Percentiles rank a stretch among this genome's conserved stretches.
phyloP scores from a whole-genome alignment of 2,329 filamentous ascomycete species.

The Raffaelea albimanens region DNA sequence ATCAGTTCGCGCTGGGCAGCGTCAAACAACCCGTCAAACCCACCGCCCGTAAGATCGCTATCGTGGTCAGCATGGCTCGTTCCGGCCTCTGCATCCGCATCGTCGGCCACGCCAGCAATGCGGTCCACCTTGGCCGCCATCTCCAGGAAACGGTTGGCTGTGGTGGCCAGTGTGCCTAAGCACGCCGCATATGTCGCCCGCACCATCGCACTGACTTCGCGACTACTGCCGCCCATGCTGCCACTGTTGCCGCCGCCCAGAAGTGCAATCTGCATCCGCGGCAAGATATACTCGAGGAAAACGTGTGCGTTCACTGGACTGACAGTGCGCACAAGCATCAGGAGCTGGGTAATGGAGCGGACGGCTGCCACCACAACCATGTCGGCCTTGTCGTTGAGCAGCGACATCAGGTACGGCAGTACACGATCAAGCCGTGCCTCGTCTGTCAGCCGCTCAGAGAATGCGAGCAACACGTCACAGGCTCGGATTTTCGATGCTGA shows the following conservation, averaged over 20 bases:
- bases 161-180: slow-evolving; percentile 77
- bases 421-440: slow-evolving; percentile 93
- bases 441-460: slow-evolving; percentile 83
- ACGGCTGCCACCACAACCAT: slow-evolving; percentile 79
- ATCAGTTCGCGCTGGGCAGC: slow-evolving; percentile 75
- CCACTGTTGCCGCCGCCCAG: slow-evolving; percentile 19
- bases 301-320: slow-evolving; percentile 67
- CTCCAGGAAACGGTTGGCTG: slow-evolving; percentile 76
- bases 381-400: slow-evolving; percentile 75
- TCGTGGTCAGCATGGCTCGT: neutral
- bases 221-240: neutral
- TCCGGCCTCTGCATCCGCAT: slow-evolving; percentile 1
- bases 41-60: neutral
- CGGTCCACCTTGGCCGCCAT: slow-evolving; percentile 30
- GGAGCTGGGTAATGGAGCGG: slow-evolving; percentile 76
- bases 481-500: slow-evolving; percentile 80
- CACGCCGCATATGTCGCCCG: slow-evolving; percentile 90
- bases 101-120: slow-evolving; percentile 4
- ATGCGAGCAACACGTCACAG: slow-evolving; percentile 84
- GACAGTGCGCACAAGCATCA: slow-evolving; percentile 80
- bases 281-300: slow-evolving; percentile 58
- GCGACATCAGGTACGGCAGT: slow-evolving; percentile 75
- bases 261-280: slow-evolving; percentile 48
- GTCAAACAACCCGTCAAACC: slow-evolving; percentile 76
- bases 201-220: slow-evolving; percentile 44